Evolutionary conservation across 1,284 basidiomycete species (phyloP), one percentile per base, ranked within the genome.

Genomic region (Marasmius fiardii): DNA sequence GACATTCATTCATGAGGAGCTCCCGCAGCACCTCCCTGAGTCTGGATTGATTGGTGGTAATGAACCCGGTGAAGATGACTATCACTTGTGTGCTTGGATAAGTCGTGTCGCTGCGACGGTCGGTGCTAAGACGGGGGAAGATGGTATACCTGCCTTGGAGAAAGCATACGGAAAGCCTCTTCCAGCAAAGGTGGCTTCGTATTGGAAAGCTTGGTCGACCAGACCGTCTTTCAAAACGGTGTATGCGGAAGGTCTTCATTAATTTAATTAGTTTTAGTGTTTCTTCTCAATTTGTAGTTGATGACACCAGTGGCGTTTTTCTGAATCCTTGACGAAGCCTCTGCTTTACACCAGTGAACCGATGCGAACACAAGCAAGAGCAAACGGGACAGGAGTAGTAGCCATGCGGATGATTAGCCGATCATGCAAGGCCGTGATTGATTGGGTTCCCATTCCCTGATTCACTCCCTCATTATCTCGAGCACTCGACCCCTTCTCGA

Each of bases 161-260:
- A 71, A 73, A 58, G 74, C 70, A 58, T 70, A 78, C 16, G 37
- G 71, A 39, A 64, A 64, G 53, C 63, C 71, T 0, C 63, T 80
- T 24, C 71, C 76, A 12, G 61, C 62, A 21, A 77, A 75, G 63
- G 67, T 82, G 0, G 70, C 61, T 5, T 62, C 65, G 31, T 81
- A 81, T 62, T 80, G 74, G 76, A 61, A 60, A 12, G 71, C 73
- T 18, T 88, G 85, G 82, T 70, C 69, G 26, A 72, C 70, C 61
- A 72, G 83, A 58, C 76, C 79, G 33, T 82, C 81, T 61, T 88
- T 83, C 77, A 71, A 80, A 69, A 73, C 74, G 62, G 79, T 84
- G 49, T 83, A 81, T 60, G 69, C 67, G 8, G 63, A 70, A 23
- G 75, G 74, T 12, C 69, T 82, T 52, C 80, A 83, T 68, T 83